Evolutionary conservation across 805 yeast genomes (phyloP).

Genomic region (Cyberlindnera japonica): DNA sequence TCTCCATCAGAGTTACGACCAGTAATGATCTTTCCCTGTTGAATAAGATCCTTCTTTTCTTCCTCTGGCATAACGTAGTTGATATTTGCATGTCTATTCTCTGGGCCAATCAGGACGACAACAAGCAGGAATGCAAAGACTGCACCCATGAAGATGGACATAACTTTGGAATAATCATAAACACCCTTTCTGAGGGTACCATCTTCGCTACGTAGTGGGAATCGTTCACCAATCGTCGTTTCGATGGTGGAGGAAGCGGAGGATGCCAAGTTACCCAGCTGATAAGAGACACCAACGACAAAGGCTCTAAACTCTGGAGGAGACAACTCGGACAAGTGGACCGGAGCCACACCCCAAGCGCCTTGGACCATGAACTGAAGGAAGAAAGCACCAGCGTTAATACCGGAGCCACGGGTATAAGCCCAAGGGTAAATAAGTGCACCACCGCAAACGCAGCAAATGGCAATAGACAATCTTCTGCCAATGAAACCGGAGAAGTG

Average conservation of each 20-base stretch:
- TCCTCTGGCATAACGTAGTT: constrained; percentile 22
- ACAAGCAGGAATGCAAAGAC: constrained; percentile 51
- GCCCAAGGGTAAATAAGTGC: constrained; percentile 65
- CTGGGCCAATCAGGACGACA: constrained; percentile 57
- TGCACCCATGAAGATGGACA: constrained; percentile 65
- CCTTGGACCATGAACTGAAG: constrained; percentile 65
- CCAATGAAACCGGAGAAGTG: constrained; percentile 53
- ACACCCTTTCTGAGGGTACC: constrained; percentile 31
- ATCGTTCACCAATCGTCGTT: constrained; percentile 51
- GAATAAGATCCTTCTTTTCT: constrained; percentile 21
- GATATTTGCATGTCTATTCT: constrained; percentile 39
- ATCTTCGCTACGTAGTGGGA: constrained; percentile 36
- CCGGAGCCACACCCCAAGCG: constrained; percentile 66
- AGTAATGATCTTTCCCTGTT: constrained; percentile 25
- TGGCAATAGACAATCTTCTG: constrained; percentile 48
- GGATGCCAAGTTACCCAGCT: constrained; percentile 63
- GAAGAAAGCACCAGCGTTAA: constrained; percentile 58
- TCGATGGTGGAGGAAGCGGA: constrained; percentile 70
- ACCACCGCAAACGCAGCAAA: constrained; percentile 54
- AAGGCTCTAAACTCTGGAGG: constrained; percentile 62
- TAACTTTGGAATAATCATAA: constrained; percentile 54
- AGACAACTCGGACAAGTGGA: constrained; percentile 57
- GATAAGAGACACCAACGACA: constrained; percentile 61
- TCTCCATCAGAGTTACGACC: constrained; percentile 13
- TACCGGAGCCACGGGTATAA: constrained; percentile 43